These are phyloP conservation scores for Ophiostoma piceae DNA, from an alignment of 2,329 filamentous ascomycete genomes.

Conservation along the genomic window DNA sequence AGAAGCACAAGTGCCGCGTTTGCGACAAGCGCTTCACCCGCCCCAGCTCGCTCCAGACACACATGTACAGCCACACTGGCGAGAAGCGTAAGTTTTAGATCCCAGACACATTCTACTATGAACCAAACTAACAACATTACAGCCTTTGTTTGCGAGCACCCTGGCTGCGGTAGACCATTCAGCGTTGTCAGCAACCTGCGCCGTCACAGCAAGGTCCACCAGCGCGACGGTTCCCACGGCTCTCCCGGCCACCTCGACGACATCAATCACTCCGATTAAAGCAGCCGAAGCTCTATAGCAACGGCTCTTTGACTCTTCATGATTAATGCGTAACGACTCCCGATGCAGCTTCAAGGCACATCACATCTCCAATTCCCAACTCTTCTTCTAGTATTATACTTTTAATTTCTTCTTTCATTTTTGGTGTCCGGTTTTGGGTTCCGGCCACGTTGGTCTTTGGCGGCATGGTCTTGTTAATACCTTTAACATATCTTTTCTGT, in stretches of 20 bases:
- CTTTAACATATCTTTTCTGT: background rate
- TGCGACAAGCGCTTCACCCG: conserved; percentile 96
- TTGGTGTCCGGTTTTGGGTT: background rate
- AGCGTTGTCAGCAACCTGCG: conserved; percentile 95
- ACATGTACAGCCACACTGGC: conserved; percentile 97
- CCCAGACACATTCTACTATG: background rate
- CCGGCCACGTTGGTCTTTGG: background rate
- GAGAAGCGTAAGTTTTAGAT: conserved; percentile 78
- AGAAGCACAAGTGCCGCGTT: conserved; percentile 99
- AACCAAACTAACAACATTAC: conserved; percentile 15
- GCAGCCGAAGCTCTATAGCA: background rate
- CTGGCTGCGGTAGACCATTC: conserved; percentile 92
- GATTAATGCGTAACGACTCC: background rate
- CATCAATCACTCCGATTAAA: conserved; percentile 5
- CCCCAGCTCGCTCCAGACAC: conserved; percentile 88
- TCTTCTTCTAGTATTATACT: background rate
- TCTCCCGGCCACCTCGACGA: conserved; percentile 8
- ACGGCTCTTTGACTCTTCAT: background rate
- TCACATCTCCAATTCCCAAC: background rate
- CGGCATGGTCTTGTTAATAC: background rate
- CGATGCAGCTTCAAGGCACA: background rate
- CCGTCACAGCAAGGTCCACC: conserved; percentile 93
- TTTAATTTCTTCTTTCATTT: background rate
- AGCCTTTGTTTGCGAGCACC: conserved; percentile 93
- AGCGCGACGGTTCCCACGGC: conserved; percentile 33